Percentiles rank a stretch among this genome's conserved stretches.
Conservation (phyloP, 1,284 basidiomycete genomes). For the Heterobasidion occidentale region DNA sequence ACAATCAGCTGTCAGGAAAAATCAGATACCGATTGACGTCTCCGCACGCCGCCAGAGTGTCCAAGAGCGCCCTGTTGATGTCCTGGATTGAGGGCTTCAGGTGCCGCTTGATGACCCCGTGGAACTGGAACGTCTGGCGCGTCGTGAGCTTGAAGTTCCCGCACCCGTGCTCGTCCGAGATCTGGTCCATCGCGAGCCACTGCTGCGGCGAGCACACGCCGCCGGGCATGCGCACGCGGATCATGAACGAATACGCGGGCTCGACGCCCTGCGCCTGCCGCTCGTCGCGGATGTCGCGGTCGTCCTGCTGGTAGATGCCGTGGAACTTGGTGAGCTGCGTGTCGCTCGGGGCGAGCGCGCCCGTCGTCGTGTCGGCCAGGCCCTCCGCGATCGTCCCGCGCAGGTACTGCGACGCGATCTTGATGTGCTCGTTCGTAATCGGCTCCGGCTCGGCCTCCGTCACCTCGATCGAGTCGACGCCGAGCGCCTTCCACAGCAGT, state of each 20-base stretch:
- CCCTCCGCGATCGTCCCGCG: slow-evolving; percentile 95
- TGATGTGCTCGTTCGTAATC: slow-evolving; percentile 99
- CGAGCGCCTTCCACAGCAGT: slow-evolving; percentile 87
- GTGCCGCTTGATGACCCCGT: slow-evolving; percentile 96
- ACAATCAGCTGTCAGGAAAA: background rate
- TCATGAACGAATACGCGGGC: slow-evolving; percentile 98
- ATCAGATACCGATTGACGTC: slow-evolving; percentile 83
- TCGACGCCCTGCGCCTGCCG: slow-evolving; percentile 90
- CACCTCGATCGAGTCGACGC: slow-evolving; percentile 87
- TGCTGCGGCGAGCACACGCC: slow-evolving; percentile 90
- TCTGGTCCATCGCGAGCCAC: slow-evolving; percentile 94
- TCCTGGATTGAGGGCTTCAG: slow-evolving; percentile 95
- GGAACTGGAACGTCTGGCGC: slow-evolving; percentile 99
- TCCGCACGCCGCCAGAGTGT: slow-evolving; percentile 97
- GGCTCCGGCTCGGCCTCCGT: slow-evolving; percentile 92
- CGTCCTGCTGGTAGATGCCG: slow-evolving; percentile 95
- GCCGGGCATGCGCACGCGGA: slow-evolving; percentile 92
- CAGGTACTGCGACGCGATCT: slow-evolving; percentile 91
- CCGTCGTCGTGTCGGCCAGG: slow-evolving; percentile 81
- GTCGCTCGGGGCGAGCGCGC: slow-evolving; percentile 85
- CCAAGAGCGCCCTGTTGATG: slow-evolving; percentile 88
- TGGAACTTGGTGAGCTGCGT: slow-evolving; percentile 98
- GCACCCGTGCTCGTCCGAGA: slow-evolving; percentile 92
- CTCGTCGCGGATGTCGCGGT: slow-evolving; percentile 97
- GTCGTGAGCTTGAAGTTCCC: slow-evolving; percentile 98